phyloP scores from a whole-genome alignment of 208 protist genomes.

The Leishmania martiniquensis region DNA sequence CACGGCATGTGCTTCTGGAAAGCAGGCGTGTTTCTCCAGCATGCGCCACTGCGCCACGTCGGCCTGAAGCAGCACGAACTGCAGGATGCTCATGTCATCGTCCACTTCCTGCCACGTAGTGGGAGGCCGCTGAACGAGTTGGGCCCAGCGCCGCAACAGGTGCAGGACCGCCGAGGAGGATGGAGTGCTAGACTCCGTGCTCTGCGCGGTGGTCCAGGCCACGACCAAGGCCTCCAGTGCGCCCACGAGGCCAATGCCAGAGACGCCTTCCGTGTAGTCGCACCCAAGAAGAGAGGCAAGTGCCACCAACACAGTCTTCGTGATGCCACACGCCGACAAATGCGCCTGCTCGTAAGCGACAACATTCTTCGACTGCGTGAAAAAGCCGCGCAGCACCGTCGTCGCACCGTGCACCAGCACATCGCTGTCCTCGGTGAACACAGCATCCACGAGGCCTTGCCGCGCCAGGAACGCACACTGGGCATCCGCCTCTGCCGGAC shows the following conservation, averaged over 20 bases:
- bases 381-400: conserved; percentile 94
- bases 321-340: conserved; percentile 71
- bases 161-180: conserved; percentile 32
- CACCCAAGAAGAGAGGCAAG: conserved; percentile 95
- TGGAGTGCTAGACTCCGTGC: not conserved
- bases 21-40: conserved; percentile 35
- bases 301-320: conserved; percentile 82
- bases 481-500: conserved; percentile 93
- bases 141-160: conserved; percentile 49
- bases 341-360: conserved; percentile 69
- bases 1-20: conserved; percentile 45
- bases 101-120: conserved; percentile 40
- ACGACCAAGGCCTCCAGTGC: conserved; percentile 61
- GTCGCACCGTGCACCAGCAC: conserved; percentile 95
- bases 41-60: conserved; percentile 45
- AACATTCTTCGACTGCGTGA: conserved; percentile 68
- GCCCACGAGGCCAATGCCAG: conserved; percentile 82
- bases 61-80: conserved; percentile 41
- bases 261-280: conserved; percentile 95
- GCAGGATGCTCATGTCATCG: conserved; percentile 46
- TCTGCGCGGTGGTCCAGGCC: conserved; percentile 40
- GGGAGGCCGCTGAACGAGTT: conserved; percentile 31
- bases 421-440: conserved; percentile 97
- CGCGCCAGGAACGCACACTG: conserved; percentile 92
- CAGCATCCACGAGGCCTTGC: conserved; percentile 89